Evolutionary conservation across 805 yeast species (phyloP).

Genomic region (Sugiyamaella boreocaroliniensis): DNA sequence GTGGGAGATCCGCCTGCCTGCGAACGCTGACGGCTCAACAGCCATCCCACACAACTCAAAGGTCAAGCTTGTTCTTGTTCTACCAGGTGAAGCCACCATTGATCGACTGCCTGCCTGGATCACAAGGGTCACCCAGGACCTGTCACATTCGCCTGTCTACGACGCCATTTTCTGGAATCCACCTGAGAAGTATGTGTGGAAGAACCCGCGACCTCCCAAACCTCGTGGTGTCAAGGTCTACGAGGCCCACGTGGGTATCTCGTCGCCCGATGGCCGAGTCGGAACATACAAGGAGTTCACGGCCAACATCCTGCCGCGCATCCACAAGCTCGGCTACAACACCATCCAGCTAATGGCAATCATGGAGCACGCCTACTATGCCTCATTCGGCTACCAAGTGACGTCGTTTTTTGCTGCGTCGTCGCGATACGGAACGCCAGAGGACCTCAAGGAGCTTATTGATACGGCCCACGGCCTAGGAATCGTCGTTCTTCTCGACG

Average conservation of each 20-base stretch:
- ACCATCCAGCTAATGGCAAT: conserved; percentile 95
- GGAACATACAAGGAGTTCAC: conserved; percentile 87
- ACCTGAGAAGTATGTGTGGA: conserved; percentile 47
- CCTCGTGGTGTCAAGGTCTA: conserved; percentile 62
- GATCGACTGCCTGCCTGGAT: conserved; percentile 90
- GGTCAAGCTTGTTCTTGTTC: conserved; percentile 54
- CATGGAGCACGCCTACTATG: conserved; percentile 98
- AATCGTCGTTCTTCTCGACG: conserved; percentile 77
- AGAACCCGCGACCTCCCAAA: conserved; percentile 54
- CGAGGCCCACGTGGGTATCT: conserved; percentile 91
- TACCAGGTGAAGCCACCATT: conserved; percentile 61
- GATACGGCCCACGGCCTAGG: conserved; percentile 91
- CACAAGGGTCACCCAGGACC: conserved; percentile 64
- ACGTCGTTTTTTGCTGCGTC: conserved; percentile 87
- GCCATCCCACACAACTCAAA: conserved; percentile 78
- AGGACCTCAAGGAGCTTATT: conserved; percentile 80
- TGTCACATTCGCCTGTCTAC: conserved; percentile 43
- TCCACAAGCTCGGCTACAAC: conserved; percentile 80
- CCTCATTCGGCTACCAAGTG: conserved; percentile 95
- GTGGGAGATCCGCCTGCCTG: conserved; percentile 56
- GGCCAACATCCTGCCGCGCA: conserved; percentile 69
- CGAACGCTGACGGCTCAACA: conserved; percentile 43
- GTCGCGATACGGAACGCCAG: conserved; percentile 92
- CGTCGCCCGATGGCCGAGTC: conserved; percentile 79
- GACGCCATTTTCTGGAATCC: conserved; percentile 97